Base-by-base conservation (phyloP, 208 protist species). In the Leishmania amazonensis region DNA sequence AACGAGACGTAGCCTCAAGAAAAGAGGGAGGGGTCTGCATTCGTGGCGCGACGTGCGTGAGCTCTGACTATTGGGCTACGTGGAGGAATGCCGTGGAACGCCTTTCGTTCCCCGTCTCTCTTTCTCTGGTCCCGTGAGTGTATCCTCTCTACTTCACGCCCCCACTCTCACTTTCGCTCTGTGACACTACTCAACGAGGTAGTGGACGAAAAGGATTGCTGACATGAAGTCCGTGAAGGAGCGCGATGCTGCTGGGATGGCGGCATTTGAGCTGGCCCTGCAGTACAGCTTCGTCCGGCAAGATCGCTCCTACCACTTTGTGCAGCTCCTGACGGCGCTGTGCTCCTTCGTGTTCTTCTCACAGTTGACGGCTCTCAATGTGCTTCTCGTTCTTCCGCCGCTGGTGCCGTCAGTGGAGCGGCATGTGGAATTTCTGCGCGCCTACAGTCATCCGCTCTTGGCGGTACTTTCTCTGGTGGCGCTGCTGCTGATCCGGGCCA, bases 301-400 rank as follows among this genome's bases (percentile, higher is more conserved):
- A 85, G 93, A 96, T 82, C 91, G 94, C 38, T 96, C 90, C 17
- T 96, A 93, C 87, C 92, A 97, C 80, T 93, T 95, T 91, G 75
- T 92, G 35, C 93, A 95, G 81, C 81, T 97, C 21, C 81, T 95
- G 9, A 95, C 86, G 19, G 90, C 90, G 4, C 35, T 94, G 28
- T 91, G 84, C 76, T 95, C 91, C 21, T 72, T 96, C 24, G 58
- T 96, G 8, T 96, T 96, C 77, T 87, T 91, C 51, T 67, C 86
- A 15, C 85, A 95, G 71, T 31, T 90, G 38, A 67, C 74, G 8
- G 78, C 54, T 19, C 64, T 85, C 42, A 81, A 82, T 58, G 75
- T 88, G 58, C 78, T 95, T 24, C 62, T 91, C 3, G 76, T 91
- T 71, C 70, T 81, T 84, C 58, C 89, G 21, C 91, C 91, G 9